Base-by-base conservation (phyloP, 2,329 filamentous ascomycete species). In the Botryosphaeria dothidea region DNA sequence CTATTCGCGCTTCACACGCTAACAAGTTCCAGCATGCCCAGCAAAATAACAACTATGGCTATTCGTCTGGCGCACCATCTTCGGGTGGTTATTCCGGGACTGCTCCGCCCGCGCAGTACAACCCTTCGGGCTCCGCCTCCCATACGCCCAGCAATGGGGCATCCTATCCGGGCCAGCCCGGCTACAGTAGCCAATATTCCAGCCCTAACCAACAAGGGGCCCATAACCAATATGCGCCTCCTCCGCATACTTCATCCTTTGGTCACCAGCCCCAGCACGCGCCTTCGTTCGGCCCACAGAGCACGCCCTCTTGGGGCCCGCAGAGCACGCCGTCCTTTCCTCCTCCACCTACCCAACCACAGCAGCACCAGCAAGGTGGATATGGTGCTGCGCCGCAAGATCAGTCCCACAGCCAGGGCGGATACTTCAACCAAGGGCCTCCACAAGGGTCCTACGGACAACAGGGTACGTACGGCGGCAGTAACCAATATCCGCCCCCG, bases 61-160 rank as follows among this genome's bases (percentile, higher is more conserved):
- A 90, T 74, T 86, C 86, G 23, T 85, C 85, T 70, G 75, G 81
- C 3, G 83, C 83, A 48, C 80, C 84, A 23, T 70, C 71, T 3
- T 71, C 72, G 48, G 84, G 85, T 49, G 81, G 82, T 41, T 92
- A 91, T 74, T 83, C 80, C 66, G 89, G 88, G 64, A 81, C 85
- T 65, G 86, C 88, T 43, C 89, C 89, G 13, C 85, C 86, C n/a
- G 76, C 83, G 15, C 83, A 85, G 6, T 89, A 89, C 41, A 64
- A 51, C n/a, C 61, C 61, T 13, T 25, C 38, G 34, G 48, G 61
- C 49, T 64, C 61, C 27, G 61, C 61, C n/a, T 52, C 48, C 17
- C 61, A 64, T 8, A 64, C 61, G 9, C 61, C 61, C 51, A 64
- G 51, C 52, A 58, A 34, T n/a, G 31, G 31, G 17, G 21, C 27